Base-by-base conservation (phyloP, 257 asterid genomes). In the Echites panduratus region DNA sequence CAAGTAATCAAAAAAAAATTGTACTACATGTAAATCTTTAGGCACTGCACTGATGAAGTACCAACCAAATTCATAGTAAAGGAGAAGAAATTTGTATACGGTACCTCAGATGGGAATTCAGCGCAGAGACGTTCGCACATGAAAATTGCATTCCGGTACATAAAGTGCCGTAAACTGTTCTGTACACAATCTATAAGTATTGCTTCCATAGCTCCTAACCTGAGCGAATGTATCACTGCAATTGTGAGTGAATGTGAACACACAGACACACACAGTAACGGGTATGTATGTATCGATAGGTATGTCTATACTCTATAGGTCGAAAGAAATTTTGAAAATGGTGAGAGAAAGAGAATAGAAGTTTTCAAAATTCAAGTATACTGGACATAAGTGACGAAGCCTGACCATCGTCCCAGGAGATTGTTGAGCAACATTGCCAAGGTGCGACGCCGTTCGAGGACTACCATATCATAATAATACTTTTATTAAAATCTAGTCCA, bases 41-140 rank as follows among this genome's bases (percentile, higher is more conserved):
- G 45, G 43, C 66, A 59, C 19, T 27, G 9, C 43, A 29, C 14
- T 29, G 22, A 61, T 4, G 38, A 61, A 22, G 10, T 22, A 62
- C 22, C 26, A 35, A 35, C 43, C 41, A 62, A 26, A 1, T 13
- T n/a, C 40, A 58, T 27, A 32, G 20, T 1, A 61, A 16, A 26
- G 13, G 8, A 57, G 35, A 35, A 63, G 26, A 17, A 52, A 63
- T 32, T 7, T 19, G 35, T n/a, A 17, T 10, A 12, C 12, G 58
- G 17, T 66, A 92, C 97, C 98, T 94, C 94, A 7, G 97, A 82
- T 53, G 97, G 97, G 70, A 89, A 91, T 79, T 94, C 94, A 32
- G 99, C 96, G 68, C 96, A 91, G 83, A 94, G 98, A 53, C 95
- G 98, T 74, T 94, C 91, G 81, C 97, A 85, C 90, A 90, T 78